Percentiles rank a stretch among this genome's conserved stretches.
phyloP scores from a whole-genome alignment of 805 yeast species.

The Barnettozyma vustinii region DNA sequence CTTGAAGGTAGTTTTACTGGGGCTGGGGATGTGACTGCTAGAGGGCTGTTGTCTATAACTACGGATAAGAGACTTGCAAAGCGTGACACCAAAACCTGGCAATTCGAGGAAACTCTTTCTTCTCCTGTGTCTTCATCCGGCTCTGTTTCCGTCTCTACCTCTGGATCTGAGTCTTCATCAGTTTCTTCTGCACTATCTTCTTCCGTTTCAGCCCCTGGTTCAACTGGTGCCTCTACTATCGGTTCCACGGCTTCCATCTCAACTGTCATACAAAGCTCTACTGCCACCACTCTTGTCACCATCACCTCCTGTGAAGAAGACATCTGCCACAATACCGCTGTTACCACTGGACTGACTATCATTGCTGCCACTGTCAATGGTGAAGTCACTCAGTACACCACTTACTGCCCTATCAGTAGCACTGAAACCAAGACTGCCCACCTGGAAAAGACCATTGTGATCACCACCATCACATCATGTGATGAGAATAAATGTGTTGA shows the following conservation, averaged over 20 bases:
- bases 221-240: no score
- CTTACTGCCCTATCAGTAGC: slow-evolving; percentile 14
- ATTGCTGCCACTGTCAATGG: slow-evolving; percentile 28
- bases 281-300: slow-evolving; percentile 9
- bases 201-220: no score
- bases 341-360: slow-evolving; percentile 27
- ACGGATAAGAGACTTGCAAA: not conserved
- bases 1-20: not conserved
- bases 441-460: not conserved
- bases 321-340: slow-evolving; percentile 24
- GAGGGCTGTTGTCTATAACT: not conserved
- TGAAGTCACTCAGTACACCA: slow-evolving; percentile 25
- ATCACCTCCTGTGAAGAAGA: slow-evolving; percentile 27
- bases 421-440: not conserved
- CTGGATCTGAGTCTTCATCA: not conserved
- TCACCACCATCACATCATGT: not conserved
- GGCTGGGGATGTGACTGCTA: not conserved
- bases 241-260: no score
- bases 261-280: no score
- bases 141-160: not conserved
- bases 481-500: slow-evolving; percentile 1
- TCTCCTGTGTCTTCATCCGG: not conserved
- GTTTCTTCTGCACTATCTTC: no score
- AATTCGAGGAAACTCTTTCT: not conserved
- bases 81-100: not conserved